These are phyloP conservation scores for Rubia tinctorum DNA, from an alignment of 305 asterid species.

Conservation along the genomic window DNA sequence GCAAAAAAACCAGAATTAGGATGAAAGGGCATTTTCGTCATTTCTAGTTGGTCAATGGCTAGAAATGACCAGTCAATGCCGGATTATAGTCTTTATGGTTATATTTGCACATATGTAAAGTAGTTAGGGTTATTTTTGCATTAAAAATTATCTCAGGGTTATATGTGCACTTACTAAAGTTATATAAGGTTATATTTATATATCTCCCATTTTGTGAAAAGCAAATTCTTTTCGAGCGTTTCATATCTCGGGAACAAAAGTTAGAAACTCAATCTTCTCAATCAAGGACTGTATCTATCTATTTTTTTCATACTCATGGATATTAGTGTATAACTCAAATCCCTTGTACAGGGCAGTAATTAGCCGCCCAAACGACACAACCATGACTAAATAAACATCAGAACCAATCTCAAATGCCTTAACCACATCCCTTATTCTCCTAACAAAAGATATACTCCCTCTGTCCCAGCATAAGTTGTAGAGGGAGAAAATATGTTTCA, in stretches of 20 bases:
- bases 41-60: no score
- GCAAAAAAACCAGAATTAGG: neutral
- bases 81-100: no score
- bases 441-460: slow-evolving; percentile 40
- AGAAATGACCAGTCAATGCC: no score
- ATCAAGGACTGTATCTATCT: slow-evolving; percentile 51
- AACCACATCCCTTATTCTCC: slow-evolving; percentile 70
- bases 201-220: slow-evolving; percentile 29
- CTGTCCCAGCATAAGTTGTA: no score
- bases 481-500: no score
- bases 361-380: slow-evolving; percentile 80
- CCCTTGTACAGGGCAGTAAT: slow-evolving; percentile 78
- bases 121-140: no score
- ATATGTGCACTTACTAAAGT: no score
- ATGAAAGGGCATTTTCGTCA: neutral
- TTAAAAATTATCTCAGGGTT: no score
- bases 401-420: slow-evolving; percentile 73
- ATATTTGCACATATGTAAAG: no score
- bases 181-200: no score
- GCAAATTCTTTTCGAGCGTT: slow-evolving; percentile 71
- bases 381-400: slow-evolving; percentile 52
- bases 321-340: slow-evolving; percentile 78
- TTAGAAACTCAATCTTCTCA: slow-evolving; percentile 62
- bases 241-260: slow-evolving; percentile 63
- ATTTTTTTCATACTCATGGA: slow-evolving; percentile 57